A percentile compares a stretch with the other conserved stretches of the same genome.
These are phyloP conservation scores for Fusarium euwallaceae DNA, from an alignment of 2,329 filamentous ascomycete species.

Conservation along the genomic window DNA sequence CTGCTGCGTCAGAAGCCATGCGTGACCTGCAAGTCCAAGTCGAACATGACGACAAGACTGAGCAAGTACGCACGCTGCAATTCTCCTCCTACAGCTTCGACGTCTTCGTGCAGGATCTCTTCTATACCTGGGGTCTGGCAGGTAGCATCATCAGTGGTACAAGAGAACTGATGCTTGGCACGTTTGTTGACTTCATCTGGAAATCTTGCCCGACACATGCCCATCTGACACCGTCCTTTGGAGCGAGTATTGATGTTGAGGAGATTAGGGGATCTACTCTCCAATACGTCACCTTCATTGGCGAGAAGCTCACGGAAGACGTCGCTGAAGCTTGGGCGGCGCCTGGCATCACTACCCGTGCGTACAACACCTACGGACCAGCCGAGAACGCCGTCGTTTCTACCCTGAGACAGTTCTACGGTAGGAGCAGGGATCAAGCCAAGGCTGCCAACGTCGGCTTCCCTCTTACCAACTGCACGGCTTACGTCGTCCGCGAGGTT, in stretches of 20 bases:
- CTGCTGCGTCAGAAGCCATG: slow-evolving; percentile 23
- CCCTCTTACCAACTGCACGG: slow-evolving; percentile 18
- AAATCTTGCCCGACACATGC: slow-evolving; percentile 27
- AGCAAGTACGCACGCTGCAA: slow-evolving; percentile 21
- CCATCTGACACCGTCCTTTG: slow-evolving; percentile 28
- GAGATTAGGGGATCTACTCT: slow-evolving; percentile 26
- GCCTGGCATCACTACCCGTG: slow-evolving; percentile 16
- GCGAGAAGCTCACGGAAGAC: slow-evolving; percentile 27
- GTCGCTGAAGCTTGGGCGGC: slow-evolving; percentile 27
- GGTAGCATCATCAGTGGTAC: slow-evolving; percentile 22
- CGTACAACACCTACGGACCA: slow-evolving; percentile 25
- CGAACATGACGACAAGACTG: slow-evolving; percentile 13
- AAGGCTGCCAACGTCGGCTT: slow-evolving; percentile 32
- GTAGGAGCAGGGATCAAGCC: slow-evolving; percentile 13
- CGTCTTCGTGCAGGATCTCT: slow-evolving; percentile 27
- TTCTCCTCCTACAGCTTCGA: slow-evolving; percentile 33
- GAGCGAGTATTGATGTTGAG: slow-evolving; percentile 20
- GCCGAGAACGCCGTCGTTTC: slow-evolving; percentile 31
- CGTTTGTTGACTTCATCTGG: slow-evolving; percentile 26
- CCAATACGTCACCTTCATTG: slow-evolving; percentile 24
- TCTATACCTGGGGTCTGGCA: slow-evolving; percentile 24
- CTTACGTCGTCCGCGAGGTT: slow-evolving; percentile 27
- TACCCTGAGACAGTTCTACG: slow-evolving; percentile 25
- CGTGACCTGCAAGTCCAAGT: slow-evolving; percentile 25
- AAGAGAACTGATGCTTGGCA: slow-evolving; percentile 23